Base-by-base conservation (phyloP, 768 basidiomycete species). In the Dioszegia hungarica region DNA sequence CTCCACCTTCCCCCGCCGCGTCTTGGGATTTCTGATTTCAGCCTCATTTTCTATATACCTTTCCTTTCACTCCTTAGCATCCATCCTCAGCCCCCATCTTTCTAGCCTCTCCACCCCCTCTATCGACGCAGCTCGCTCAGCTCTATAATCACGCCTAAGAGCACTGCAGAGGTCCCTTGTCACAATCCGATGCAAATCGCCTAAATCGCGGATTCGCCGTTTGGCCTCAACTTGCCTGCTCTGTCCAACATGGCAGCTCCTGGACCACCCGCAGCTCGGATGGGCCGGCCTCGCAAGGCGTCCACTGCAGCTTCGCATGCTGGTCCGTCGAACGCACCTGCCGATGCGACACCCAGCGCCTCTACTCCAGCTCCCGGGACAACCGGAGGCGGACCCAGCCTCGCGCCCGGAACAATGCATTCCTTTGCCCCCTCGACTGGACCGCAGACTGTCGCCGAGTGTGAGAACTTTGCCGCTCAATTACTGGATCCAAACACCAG, bases 391-490 rank as follows among this genome's bases (percentile, higher is more conserved):
- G 49, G 49, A 17, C 49, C 49, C 2, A 51, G 49, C 38, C 37
- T 51, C 11, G 49, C 49, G 2, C 31, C 49, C 3, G 49, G 49
- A 33, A 68, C 62, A 59, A 60, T 62, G 12, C 58, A 61, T n/a
- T 62, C 63, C 15, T 63, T 58, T 38, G 50, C 57, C 17, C 63
- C 50, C 24, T 51, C 56, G 15, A 66, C 54, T 38, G 73, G 73
- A 19, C 73, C 73, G n/a, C 64, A 54, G 47, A 72, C 61, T 3
- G 50, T 56, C 24, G 55, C 61, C 15, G 76, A 77, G 39, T 77
- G 74, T 53, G 76, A 77, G 56, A 59, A 54, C 2, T 54, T 74
- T 46, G 74, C 70, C 3, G 63, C 63, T 14, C 66, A 67, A 40
- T 49, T 77, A 41, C 29, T 66, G 17, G 76, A 77, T 57, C 65